phyloP scores from a whole-genome alignment of 345 rosid species.

The Citrus maxima region DNA sequence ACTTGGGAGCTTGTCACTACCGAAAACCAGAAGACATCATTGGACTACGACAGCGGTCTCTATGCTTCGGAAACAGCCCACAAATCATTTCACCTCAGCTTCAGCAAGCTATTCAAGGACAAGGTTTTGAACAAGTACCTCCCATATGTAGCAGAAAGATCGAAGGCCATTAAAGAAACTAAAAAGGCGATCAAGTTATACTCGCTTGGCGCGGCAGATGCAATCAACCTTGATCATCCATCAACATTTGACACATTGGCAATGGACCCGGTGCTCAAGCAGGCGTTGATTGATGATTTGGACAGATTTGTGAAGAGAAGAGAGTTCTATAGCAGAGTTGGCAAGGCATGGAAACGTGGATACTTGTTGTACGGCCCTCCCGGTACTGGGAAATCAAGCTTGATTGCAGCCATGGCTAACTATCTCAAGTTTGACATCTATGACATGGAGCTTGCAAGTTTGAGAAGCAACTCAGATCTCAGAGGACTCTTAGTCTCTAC shows the following conservation, averaged over 20 bases:
- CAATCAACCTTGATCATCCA: conserved; percentile 28
- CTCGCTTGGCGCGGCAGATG: neutral
- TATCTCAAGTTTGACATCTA: conserved; percentile 25
- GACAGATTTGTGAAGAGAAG: conserved; percentile 23
- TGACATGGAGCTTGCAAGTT: conserved; percentile 16
- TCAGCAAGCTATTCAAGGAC: conserved; percentile 17
- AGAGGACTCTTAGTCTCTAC: conserved; percentile 5
- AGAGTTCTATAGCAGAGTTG: conserved; percentile 2
- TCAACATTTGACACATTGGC: conserved; percentile 35
- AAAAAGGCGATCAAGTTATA: conserved; percentile 17
- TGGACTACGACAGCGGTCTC: neutral
- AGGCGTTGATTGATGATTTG: conserved; percentile 28
- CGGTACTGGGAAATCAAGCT: conserved; percentile 26
- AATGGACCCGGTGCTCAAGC: conserved; percentile 21
- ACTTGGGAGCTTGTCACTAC: conserved; percentile 18
- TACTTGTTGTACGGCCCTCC: conserved; percentile 27
- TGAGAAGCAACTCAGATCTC: conserved; percentile 7
- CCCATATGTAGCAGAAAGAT: conserved; percentile 13
- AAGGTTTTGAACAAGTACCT: conserved; percentile 15
- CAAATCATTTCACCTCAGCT: conserved; percentile 12
- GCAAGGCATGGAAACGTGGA: conserved; percentile 21
- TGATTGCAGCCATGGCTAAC: conserved; percentile 34
- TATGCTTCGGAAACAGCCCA: neutral
- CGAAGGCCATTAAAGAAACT: conserved; percentile 13
- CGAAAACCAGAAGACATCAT: conserved; percentile 5